Evolutionary conservation across 1,284 basidiomycete species (phyloP), one percentile per base, ranked within the genome.

Genomic region (Pterulicium gracile): DNA sequence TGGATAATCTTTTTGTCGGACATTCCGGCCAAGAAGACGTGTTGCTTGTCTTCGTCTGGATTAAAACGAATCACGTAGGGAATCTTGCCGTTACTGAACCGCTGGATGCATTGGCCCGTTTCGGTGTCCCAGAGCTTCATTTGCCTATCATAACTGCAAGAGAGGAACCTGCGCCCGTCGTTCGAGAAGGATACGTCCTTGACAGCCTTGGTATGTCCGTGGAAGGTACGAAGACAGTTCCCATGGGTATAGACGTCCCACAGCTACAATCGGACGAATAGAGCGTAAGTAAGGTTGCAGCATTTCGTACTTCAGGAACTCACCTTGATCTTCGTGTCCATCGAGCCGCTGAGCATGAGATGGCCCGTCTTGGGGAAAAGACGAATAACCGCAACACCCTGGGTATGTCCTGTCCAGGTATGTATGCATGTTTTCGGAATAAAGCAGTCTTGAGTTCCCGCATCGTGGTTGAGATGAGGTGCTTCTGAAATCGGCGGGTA

Each of bases 81-180:
- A 15, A 94, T 91, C 68, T 97, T 97, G 51, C 93, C 94, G 58
- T 96, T 97, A 52, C 86, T 85, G 66, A 98, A 98, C 3, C 93
- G 88, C 61, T 94, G 88, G 50, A 97, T 68, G 66, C 95, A 98
- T 66, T 94, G 87, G 1, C 90, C 95, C 0, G 96, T 98, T 67
- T 99, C 96, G 15, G 96, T 98, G 58, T 99, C 94, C 96, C 96
- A 99, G 4, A 98, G 73, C 66, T 99, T 99, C 79, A 98, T 91
- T 59, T 92, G 87, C 45, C 92, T 81, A 64, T 99, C 96, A 58
- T 96, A 98, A 24, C 81, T 86, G 50, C 94, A 92, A 4, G 91
- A 96, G 43, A 99, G 63, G 70, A 99, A 98, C 53, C 75, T 76
- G 23, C 76, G 75, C 1, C 96, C 96, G 53, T 92, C 87, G 60